These are phyloP conservation scores for Ciborinia camelliae DNA, from an alignment of 2,329 filamentous ascomycete genomes.

Conservation along the genomic window DNA sequence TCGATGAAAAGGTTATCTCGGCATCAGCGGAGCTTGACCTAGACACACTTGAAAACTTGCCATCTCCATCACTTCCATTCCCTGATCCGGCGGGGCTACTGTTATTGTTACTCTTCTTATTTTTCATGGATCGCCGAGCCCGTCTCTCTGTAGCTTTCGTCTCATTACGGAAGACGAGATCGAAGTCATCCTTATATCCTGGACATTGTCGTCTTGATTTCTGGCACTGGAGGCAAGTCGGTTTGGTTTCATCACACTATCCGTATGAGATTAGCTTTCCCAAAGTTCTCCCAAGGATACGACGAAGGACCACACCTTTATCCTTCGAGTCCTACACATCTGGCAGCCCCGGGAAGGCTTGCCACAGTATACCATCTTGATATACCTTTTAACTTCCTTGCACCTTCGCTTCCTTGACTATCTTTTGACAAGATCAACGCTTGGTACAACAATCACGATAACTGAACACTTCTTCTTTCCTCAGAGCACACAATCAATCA, in stretches of 20 bases:
- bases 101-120: slow-evolving; percentile 39
- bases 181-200: slow-evolving; percentile 68
- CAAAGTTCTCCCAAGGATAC: slow-evolving; percentile 15
- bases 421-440: slow-evolving; percentile 1
- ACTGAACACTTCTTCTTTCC: background rate
- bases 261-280: slow-evolving; percentile 23
- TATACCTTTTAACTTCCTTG: slow-evolving; percentile 13
- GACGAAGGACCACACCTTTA: slow-evolving; percentile 55
- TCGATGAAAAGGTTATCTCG: background rate
- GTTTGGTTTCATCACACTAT: slow-evolving; percentile 65
- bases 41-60: slow-evolving; percentile 15
- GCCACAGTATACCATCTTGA: slow-evolving; percentile 61
- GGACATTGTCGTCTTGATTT: slow-evolving; percentile 63
- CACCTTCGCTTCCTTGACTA: background rate
- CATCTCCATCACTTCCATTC: slow-evolving; percentile 2
- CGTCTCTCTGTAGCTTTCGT: slow-evolving; percentile 64
- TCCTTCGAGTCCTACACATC: slow-evolving; percentile 69
- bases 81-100: background rate
- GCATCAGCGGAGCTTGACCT: background rate
- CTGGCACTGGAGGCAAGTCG: slow-evolving; percentile 61
- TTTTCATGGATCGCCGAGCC: slow-evolving; percentile 53
- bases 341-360: slow-evolving; percentile 68
- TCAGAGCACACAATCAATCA: background rate
- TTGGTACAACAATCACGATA: background rate
- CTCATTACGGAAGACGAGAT: slow-evolving; percentile 70